Evolutionary conservation across 345 rosid genomes (phyloP), one percentile per base, ranked within the genome.

Genomic region (Rhodamnia argentea): DNA sequence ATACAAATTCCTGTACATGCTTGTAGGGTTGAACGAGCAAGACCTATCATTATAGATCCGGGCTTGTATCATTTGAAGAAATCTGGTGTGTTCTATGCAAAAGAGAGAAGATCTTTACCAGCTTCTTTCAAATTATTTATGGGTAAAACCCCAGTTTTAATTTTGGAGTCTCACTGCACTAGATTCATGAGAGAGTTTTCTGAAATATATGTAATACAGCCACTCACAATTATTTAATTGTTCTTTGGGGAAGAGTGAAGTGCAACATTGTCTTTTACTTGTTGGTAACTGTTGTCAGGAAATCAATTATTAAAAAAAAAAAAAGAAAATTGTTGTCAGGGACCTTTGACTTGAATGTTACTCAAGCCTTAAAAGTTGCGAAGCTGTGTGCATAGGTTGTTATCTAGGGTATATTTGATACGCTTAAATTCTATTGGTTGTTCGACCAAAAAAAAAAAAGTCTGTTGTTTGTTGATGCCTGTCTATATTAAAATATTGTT

Each of bases 1-100:
- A 56, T 82, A 78, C 47, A 51, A 84, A 26, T 70, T 82, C 37
- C 47, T n/a, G 50, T 55, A 3, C 60, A 83, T 84, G 64, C 83
- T 86, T 90, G 44, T 92, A 97, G 98, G 93, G 53, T 90, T 82
- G 95, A 95, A 85, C 91, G 96, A 90, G 99, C 97, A 62, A 94
- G 95, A 88, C 99, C 98, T 24, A 95, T 97, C 82, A 90, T 96
- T 44, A 92, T 97, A 22, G 98, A 97, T 90, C 98, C 98, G 20
- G 98, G 96, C 85, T 90, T 97, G 91, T 97, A 97, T 91, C 98
- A 96, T 90, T 85, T 90, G 83, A 93, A 92, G 88, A 97, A 95
- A 90, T 95, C 97, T 84, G 92, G 94, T 85, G 97, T 96, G 44
- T 96, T 95, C 91, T 95, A 92, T 94, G 98, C 95, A 27, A 96